Conservation (phyloP, 2,329 filamentous ascomycete species). For the Trichoderma gracile region DNA sequence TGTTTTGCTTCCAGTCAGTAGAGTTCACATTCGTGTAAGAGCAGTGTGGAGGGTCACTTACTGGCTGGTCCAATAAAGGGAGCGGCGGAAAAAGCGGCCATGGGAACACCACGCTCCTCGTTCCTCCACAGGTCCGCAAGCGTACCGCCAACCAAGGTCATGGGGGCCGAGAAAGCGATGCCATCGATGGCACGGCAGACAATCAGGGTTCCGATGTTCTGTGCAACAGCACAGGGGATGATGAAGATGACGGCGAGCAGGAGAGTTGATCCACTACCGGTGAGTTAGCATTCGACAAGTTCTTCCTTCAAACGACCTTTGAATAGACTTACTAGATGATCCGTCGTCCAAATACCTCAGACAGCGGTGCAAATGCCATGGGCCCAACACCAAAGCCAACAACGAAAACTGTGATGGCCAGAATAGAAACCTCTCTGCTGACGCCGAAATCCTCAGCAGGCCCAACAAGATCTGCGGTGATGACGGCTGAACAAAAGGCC, state of each 20-base stretch:
- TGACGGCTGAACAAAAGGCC: slow-evolving; percentile 69
- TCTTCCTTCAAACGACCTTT: not conserved
- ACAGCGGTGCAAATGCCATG: slow-evolving; percentile 76
- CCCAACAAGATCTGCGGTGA: slow-evolving; percentile 72
- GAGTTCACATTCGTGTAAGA: not conserved
- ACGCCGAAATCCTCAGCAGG: slow-evolving; percentile 65
- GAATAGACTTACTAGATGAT: slow-evolving; percentile 64
- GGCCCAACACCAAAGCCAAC: slow-evolving; percentile 80
- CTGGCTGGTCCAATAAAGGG: slow-evolving; percentile 79
- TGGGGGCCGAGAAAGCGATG: slow-evolving; percentile 81
- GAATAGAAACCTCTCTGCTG: slow-evolving; percentile 69
- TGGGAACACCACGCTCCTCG: slow-evolving; percentile 81
- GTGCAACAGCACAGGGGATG: slow-evolving; percentile 74
- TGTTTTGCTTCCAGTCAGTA: slow-evolving; percentile 28
- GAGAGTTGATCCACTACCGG: slow-evolving; percentile 57
- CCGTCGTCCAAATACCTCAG: slow-evolving; percentile 71
- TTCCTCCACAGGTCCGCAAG: slow-evolving; percentile 81
- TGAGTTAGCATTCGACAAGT: slow-evolving; percentile 21
- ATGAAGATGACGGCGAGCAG: slow-evolving; percentile 73
- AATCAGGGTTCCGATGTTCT: slow-evolving; percentile 75
- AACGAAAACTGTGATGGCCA: slow-evolving; percentile 76
- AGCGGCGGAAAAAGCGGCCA: slow-evolving; percentile 82
- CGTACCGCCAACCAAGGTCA: slow-evolving; percentile 83
- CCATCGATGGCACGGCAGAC: slow-evolving; percentile 77
- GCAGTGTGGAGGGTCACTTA: slow-evolving; percentile 32